Evolutionary conservation across 768 basidiomycete genomes (phyloP).

Genomic region (Paxillus rubicundulus): DNA sequence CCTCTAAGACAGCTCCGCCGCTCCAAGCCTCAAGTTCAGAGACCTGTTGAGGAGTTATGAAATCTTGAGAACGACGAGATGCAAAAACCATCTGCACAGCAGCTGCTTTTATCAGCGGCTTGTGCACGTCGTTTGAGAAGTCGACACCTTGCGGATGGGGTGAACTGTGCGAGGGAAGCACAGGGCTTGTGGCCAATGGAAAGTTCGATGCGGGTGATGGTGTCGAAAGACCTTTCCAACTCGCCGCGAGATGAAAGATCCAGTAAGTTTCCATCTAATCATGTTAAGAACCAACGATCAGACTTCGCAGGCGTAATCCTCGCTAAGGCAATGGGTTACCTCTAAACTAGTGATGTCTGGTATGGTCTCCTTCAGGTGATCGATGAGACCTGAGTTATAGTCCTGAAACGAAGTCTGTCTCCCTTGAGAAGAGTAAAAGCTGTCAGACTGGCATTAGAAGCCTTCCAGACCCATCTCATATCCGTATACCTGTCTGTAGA

Average conservation of each 20-base stretch:
- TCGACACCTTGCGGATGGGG: conserved; percentile 13
- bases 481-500: conserved; percentile 69
- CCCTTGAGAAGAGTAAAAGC: conserved; percentile 87
- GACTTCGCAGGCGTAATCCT: neutral
- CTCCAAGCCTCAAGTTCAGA: conserved; percentile 59
- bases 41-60: conserved; percentile 71
- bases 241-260: conserved; percentile 72
- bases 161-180: conserved; percentile 26
- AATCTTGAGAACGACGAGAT: conserved; percentile 65
- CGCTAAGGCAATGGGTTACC: conserved; percentile 36
- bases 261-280: conserved; percentile 84
- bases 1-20: conserved; percentile 57
- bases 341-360: conserved; percentile 65
- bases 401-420: conserved; percentile 80
- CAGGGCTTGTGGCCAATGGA: conserved; percentile 46
- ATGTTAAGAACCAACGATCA: conserved; percentile 3
- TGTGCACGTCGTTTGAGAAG: conserved; percentile 3
- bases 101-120: conserved; percentile 61
- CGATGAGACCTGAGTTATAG: conserved; percentile 62
- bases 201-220: conserved; percentile 27
- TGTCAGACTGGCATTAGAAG: conserved; percentile 29
- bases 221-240: conserved; percentile 48
- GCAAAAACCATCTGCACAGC: conserved; percentile 83
- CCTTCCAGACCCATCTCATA: neutral
- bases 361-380: conserved; percentile 48